phyloP scores from a whole-genome alignment of 176 grass and related monocot species.

The Thalia dealbata region DNA sequence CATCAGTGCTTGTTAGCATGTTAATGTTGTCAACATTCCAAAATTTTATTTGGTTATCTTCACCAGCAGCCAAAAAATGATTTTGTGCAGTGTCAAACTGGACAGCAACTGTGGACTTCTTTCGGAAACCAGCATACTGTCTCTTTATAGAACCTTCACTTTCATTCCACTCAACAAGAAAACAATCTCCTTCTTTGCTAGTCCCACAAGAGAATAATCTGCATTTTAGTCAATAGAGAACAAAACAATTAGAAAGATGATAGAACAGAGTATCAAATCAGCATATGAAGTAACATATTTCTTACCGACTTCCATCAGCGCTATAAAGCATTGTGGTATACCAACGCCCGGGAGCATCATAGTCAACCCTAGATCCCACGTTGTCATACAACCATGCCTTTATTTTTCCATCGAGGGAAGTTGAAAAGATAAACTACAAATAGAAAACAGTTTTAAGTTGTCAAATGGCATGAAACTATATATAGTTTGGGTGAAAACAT shows the following conservation, averaged over 20 bases:
- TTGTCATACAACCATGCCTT: conserved; percentile 99
- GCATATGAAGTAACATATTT: neutral
- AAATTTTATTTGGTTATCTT: conserved; percentile 91
- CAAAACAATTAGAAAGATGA: conserved; percentile 6
- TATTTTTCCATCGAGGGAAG: conserved; percentile 89
- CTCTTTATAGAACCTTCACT: conserved; percentile 97
- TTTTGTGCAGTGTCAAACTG: conserved; percentile 97
- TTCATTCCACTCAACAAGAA: conserved; percentile 98
- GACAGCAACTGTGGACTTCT: conserved; percentile 56
- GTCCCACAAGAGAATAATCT: conserved; percentile 98
- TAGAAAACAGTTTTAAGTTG: conserved; percentile 18
- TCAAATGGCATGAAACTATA: neutral
- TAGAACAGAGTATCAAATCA: conserved; percentile 9
- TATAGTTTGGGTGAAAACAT: no score
- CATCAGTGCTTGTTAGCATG: conserved; percentile 65
- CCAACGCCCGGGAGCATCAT: conserved; percentile 87
- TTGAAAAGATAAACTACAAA: conserved; percentile 93
- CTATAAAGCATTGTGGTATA: conserved; percentile 97
- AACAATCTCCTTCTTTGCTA: conserved; percentile 83
- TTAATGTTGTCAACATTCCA: conserved; percentile 86
- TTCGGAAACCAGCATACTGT: conserved; percentile 73
- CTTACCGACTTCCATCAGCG: conserved; percentile 86
- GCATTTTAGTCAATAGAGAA: conserved; percentile 16
- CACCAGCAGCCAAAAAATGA: conserved; percentile 90
- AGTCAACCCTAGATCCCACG: conserved; percentile 84